Base-by-base conservation (phyloP, 495 filamentous ascomycete species). In the Physcia stellaris region DNA sequence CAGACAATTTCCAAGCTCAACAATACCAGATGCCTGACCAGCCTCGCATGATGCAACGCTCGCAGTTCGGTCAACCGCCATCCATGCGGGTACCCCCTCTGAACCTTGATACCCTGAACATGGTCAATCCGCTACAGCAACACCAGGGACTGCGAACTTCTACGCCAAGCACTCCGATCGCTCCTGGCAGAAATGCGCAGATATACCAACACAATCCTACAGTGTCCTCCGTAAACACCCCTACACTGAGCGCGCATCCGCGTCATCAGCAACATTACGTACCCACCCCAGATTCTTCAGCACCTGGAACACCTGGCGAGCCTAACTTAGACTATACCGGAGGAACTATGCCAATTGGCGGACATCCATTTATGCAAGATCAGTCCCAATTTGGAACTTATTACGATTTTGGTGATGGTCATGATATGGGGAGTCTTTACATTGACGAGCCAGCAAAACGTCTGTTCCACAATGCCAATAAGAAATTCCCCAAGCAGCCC, bases 401-500 rank as follows among this genome's bases (percentile, higher is more conserved):
- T 23, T 43, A 35, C 30, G 44, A 42, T 22, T 48, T 46, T 19
- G 53, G 60, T 17, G 67, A 63, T 30, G 49, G 53, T 16, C 54
- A 55, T 20, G 68, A 70, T 39, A 73, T 75, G 70, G 56, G 79
- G 16, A 75, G 83, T 52, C 59, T 82, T 12, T 94, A 83, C 53
- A 95, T 99, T 46, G 85, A 96, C 45, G 86, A 99, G 48, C 90
- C 90, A 3, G 90, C 87, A 17, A 95, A 94, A 64, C 75, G 83
- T 2, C 67, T 99, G 12, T 94, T 83, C 59, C 80, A 80, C 31
- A 86, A 78, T 44, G 85, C 83, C 40, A 77, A 80, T 5, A 71
- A 78, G 50, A 75, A 71, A 27, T 77, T 68, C 49, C 64, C 71
- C 12, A 70, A 77, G 37, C 74, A 82, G 52, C 32, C 42, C 10